Evolutionary conservation across 1,139 yeast species (phyloP).

Genomic region (Suhomyces maxii): DNA sequence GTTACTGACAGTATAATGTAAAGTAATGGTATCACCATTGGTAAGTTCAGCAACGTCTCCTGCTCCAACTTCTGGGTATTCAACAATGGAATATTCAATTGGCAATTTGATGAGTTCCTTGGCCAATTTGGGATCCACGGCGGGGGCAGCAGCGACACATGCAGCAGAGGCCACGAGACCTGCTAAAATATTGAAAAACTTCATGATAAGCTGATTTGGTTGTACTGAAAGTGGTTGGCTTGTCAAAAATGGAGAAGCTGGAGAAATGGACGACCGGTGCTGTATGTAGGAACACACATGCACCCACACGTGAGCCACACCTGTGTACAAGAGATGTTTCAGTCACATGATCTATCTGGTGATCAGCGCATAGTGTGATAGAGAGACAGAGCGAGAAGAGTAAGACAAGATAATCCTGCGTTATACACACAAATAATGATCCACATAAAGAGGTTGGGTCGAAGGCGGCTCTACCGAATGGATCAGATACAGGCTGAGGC

Average conservation of each 20-base stretch:
- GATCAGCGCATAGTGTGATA: too few relatives aligned
- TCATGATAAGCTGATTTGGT: conserved; percentile 14
- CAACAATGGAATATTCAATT: conserved; percentile 43
- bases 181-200: conserved; percentile 19
- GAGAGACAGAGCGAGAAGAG: too few relatives aligned
- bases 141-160: conserved; percentile 18
- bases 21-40: conserved; percentile 56
- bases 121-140: conserved; percentile 18
- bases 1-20: conserved; percentile 58
- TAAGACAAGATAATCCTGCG: too few relatives aligned
- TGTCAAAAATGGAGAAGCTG: background rate
- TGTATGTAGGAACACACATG: background rate
- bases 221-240: background rate
- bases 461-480: too few relatives aligned
- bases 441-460: too few relatives aligned
- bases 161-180: conserved; percentile 17
- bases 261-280: background rate
- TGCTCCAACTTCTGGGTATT: conserved; percentile 36
- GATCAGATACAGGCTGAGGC: too few relatives aligned
- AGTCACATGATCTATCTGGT: too few relatives aligned
- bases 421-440: too few relatives aligned
- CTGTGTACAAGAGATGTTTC: too few relatives aligned
- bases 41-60: conserved; percentile 42
- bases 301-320: background rate
- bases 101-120: conserved; percentile 30